Base-by-base conservation (phyloP, 768 basidiomycete species). In the Lactarius tabidus region DNA sequence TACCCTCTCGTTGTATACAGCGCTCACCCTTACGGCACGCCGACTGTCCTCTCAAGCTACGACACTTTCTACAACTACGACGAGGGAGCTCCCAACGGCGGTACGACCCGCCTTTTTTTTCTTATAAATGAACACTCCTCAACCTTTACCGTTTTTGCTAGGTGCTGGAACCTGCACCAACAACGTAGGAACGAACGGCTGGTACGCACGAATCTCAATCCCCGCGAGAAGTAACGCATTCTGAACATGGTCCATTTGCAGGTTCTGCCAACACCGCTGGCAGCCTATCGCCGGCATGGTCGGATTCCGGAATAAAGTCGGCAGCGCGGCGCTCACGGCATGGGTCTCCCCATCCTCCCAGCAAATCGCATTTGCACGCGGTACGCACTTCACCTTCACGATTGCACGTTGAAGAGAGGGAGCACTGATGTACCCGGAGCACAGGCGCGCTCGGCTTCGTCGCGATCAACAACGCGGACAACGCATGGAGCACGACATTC, bases 281-380 rank as follows among this genome's bases (percentile, higher is more conserved):
- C 70, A 78, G 4, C 80, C 85, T 6, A 76, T 88, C 48, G 74
- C 78, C 2, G 86, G 86, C 6, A 86, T 88, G 85, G 75, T 76
- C 45, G 85, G 83, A 2, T 87, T 88, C 77, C 78, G 81, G 38
- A 85, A 87, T 68, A 77, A 78, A 36, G 86, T 86, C 10, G 85
- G 85, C 5, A 70, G 75, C 2, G 77, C 82, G 2, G 71, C 78
- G 1, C 67, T 89, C 6, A 81, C 74, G 1, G 78, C 86, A 69
- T 89, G 86, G 85, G 78, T 83, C 6, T 80, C 85, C 2, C 83
- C 85, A 0, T 78, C 79, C 55, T 75, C 80, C 3, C 77, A 85
- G 64, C 87, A 81, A 71, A 86, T 89, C 63, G 88, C 87, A 0
- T 90, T 88, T 69, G 84, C 84, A 6, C 75, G 88, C 68, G 87